Evolutionary conservation across 1,284 basidiomycete genomes (phyloP).

Genomic region (Clitocybe nebularis): DNA sequence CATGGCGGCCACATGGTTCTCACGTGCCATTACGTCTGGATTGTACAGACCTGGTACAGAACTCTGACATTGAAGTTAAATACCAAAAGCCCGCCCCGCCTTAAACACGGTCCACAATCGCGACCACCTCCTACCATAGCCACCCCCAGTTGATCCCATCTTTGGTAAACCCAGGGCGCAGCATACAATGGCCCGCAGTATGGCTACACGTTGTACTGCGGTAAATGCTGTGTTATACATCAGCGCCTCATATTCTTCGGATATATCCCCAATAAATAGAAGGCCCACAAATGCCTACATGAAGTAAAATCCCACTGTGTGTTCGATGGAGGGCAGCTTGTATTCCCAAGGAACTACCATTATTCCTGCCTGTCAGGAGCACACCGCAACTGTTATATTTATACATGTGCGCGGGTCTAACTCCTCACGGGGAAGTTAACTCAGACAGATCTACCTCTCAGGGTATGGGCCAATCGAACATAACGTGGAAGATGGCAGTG

Average conservation of each 20-base stretch:
- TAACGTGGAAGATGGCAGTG: conserved; percentile 30
- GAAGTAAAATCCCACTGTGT: no score
- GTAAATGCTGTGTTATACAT: conserved; percentile 6
- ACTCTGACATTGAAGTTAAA: no score
- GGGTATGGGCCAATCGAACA: conserved; percentile 37
- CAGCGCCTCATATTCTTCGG: background rate
- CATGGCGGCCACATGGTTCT: conserved; percentile 1
- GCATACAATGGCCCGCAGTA: no score
- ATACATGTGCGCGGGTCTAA: conserved; percentile 13
- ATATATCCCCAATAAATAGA: background rate
- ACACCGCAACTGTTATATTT: conserved; percentile 17
- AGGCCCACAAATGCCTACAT: background rate
- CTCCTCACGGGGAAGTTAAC: background rate
- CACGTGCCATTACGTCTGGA: conserved; percentile 7
- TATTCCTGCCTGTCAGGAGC: conserved; percentile 11
- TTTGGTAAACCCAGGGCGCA: no score
- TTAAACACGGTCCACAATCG: no score
- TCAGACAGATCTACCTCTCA: conserved; percentile 13
- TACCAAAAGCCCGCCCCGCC: no score
- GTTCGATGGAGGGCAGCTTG: conserved; percentile 8
- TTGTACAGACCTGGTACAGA: no score
- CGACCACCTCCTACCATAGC: no score
- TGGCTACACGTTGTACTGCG: no score
- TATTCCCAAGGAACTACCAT: conserved; percentile 8
- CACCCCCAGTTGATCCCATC: no score